A percentile compares a stretch with the other conserved stretches of the same genome.
Conservation (phyloP, 139 green algal species). For the Asterochloris sp. region DNA sequence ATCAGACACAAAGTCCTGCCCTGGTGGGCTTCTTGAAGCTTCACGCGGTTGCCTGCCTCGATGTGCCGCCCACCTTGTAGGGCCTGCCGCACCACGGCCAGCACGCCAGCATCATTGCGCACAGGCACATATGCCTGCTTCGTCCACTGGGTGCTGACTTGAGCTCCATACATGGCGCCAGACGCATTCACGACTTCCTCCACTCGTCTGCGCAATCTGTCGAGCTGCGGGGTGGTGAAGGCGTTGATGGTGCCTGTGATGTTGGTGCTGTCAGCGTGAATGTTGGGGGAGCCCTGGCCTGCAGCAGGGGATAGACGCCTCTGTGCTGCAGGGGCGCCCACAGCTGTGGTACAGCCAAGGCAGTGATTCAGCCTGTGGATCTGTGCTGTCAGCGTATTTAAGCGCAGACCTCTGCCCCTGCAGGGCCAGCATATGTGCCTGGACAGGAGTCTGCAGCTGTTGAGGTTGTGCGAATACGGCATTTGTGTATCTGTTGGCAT, state of each 20-base stretch:
- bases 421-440: no score
- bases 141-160: background rate
- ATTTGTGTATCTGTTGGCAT: no score
- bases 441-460: no score
- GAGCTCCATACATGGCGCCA: background rate
- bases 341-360: background rate
- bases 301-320: background rate
- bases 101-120: background rate
- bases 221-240: background rate
- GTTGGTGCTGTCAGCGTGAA: constrained; percentile 2
- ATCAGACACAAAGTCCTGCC: no score
- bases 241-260: constrained; percentile 5
- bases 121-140: background rate
- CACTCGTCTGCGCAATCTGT: background rate
- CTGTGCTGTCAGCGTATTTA: background rate
- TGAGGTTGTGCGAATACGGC: no score
- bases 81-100: background rate
- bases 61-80: background rate
- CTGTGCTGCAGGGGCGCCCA: background rate
- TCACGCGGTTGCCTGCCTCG: background rate
- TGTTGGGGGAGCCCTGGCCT: constrained; percentile 3
- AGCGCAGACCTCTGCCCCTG: no score
- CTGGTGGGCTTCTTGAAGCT: no score
- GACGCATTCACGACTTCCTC: background rate
- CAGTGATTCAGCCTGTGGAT: background rate